Conservation (phyloP, 2,329 filamentous ascomycete species). For the Aspergillus quadrilineatus region DNA sequence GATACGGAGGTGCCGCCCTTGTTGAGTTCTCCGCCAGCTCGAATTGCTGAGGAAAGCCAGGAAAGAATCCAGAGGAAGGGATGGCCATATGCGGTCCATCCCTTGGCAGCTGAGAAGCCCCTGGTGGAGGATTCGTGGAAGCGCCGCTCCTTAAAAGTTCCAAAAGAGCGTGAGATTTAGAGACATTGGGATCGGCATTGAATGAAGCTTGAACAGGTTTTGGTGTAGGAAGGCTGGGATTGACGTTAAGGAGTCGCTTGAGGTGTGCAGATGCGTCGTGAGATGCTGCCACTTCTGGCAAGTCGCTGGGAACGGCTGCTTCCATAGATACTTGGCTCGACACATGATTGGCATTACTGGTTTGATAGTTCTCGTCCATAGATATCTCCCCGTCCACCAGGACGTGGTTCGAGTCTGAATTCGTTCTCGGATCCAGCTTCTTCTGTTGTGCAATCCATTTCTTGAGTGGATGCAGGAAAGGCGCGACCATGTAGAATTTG, state of each 20-base stretch:
- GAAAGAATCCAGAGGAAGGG: constrained; percentile 54
- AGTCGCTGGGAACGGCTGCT: constrained; percentile 35
- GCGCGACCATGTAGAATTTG: constrained; percentile 98
- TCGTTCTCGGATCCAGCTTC: constrained; percentile 63
- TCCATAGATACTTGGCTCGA: constrained; percentile 22
- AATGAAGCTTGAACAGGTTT: constrained; percentile 18
- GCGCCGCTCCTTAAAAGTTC: constrained; percentile 53
- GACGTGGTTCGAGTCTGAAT: constrained; percentile 43
- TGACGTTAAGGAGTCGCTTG: constrained; percentile 50
- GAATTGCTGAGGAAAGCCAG: constrained; percentile 35
- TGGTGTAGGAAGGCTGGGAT: constrained; percentile 18
- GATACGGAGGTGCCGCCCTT: constrained; percentile 21
- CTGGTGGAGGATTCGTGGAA: constrained; percentile 28
- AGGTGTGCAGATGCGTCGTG: constrained; percentile 53
- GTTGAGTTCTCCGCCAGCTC: constrained; percentile 29
- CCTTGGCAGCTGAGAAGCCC: constrained; percentile 21
- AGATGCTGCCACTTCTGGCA: constrained; percentile 40
- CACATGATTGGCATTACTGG: constrained; percentile 20
- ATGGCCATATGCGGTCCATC: constrained; percentile 54
- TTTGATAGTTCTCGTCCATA: constrained; percentile 56
- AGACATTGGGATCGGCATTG: constrained; percentile 32
- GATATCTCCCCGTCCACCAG: constrained; percentile 53
- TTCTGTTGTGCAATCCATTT: constrained; percentile 88
- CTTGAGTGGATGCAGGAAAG: constrained; percentile 80
- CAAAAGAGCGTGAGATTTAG: constrained; percentile 54